Base-by-base conservation (phyloP, 106 monocot genomes). In the Dioscorea alata region DNA sequence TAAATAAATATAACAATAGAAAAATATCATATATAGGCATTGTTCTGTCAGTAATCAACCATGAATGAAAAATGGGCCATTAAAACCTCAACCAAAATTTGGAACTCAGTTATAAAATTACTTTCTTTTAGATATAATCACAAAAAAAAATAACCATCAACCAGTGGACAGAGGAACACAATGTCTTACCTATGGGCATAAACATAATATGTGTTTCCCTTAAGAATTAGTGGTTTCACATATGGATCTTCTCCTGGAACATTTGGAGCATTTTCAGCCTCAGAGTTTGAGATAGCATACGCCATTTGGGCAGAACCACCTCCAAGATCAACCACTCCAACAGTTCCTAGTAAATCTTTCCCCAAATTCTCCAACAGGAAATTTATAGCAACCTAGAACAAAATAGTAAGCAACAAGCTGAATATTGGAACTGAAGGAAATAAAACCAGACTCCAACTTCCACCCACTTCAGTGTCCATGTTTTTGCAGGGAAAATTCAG, bases 221-320 rank as follows among this genome's bases (percentile, higher is more conserved):
- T 90, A 18, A 90, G 78, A 34, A 72, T 78, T 49, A 89, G 57
- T 72, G 74, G 50, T 67, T 90, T 74, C 61, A 90, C 89, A 72
- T 83, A 85, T 28, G 82, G 65, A 60, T 83, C 89, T 64, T 80
- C 74, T 33, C 75, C 89, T 28, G 74, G 61, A 14, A 78, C 17
- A 57, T 58, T 74, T 24, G 85, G 83, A 64, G 89, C 79, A 48
- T 78, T 75, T 57, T 53, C 63, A 75, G 89, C 85, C 59, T 82
- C 89, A 61, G 78, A 64, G 69, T 90, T 80, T 58, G 89, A 85
- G 15, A 90, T 90, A 18, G 89, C 89, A 77, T 90, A 90, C 24
- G 89, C 82, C 89, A 90, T 90, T 70, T 90, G 89, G 15, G 85
- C 89, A 60, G 89, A 90, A 1, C 89, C 89, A 57, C 89, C 89